phyloP scores from a whole-genome alignment of 192 early-diverging fungal genomes.

The Radiomyces spectabilis region DNA sequence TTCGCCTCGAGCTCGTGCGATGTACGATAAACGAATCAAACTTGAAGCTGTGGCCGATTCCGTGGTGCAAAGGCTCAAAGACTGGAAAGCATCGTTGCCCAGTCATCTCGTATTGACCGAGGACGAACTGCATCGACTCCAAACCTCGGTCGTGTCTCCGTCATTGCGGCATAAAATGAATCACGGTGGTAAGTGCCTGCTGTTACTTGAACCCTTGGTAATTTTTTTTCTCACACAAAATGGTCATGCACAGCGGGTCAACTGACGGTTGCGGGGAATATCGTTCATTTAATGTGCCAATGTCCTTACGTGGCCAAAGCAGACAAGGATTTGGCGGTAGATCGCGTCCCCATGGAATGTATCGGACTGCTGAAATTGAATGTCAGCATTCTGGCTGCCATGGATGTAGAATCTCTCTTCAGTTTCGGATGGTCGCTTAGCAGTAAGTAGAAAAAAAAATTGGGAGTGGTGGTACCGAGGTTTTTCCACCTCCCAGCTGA shows the following conservation, averaged over 20 bases:
- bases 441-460: not conserved
- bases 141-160: not conserved
- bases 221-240: not conserved
- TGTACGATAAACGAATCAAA: conserved; percentile 4
- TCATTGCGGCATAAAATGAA: conserved; percentile 2
- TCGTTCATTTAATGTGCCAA: no score
- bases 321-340: no score
- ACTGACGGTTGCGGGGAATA: no score
- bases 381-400: no score
- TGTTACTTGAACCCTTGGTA: no score
- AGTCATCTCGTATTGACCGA: conserved; percentile 3
- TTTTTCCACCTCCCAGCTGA: no score
- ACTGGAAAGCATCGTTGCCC: conserved; percentile 18
- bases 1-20: conserved; percentile 14
- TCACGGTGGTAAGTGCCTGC: conserved; percentile 2
- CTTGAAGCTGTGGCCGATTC: conserved; percentile 3
- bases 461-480: not conserved
- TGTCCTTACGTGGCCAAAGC: no score
- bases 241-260: no score
- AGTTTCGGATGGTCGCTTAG: no score
- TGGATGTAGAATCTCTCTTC: no score
- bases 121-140: not conserved
- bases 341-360: no score
- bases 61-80: conserved; percentile 3
- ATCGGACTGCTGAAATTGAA: no score